phyloP scores from a whole-genome alignment of 441 rosid species.

The Rhodomyrtus psidioides region DNA sequence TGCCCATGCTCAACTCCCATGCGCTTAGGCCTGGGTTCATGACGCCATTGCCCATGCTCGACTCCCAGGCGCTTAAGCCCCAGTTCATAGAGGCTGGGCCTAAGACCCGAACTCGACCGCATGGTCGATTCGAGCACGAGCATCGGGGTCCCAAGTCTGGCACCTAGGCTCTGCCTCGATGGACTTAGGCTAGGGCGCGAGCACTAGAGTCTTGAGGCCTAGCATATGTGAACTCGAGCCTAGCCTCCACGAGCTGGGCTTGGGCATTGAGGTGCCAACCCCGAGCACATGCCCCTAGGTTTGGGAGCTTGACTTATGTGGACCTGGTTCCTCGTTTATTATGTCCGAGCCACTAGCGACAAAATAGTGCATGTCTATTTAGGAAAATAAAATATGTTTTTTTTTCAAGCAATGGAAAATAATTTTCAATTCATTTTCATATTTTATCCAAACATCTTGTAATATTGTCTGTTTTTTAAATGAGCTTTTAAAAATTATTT shows the following conservation, averaged over 20 bases:
- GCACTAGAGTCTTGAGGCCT: not conserved
- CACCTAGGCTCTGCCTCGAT: not conserved
- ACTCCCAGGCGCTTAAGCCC: too few relatives aligned
- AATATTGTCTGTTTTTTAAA: not conserved
- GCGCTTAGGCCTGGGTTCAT: too few relatives aligned
- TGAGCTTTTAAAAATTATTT: not conserved
- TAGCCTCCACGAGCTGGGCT: not conserved
- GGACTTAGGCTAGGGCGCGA: not conserved
- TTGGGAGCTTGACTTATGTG: too few relatives aligned
- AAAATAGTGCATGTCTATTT: not conserved
- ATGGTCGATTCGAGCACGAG: too few relatives aligned
- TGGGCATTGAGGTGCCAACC: not conserved
- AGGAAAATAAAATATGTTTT: not conserved
- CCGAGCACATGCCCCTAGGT: too few relatives aligned
- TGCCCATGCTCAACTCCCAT: too few relatives aligned
- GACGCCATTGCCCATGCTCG: too few relatives aligned
- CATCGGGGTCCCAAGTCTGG: too few relatives aligned
- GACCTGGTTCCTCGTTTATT: not conserved
- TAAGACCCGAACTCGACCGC: too few relatives aligned
- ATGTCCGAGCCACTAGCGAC: not conserved
- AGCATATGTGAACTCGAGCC: too few relatives aligned
- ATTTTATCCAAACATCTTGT: rapidly evolving
- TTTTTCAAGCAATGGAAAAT: not conserved
- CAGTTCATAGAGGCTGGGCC: too few relatives aligned
- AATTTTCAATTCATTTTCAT: not conserved